A percentile compares a stretch with the other conserved stretches of the same genome.
phyloP scores from a whole-genome alignment of 140 eudicot species.

The Oenanthe javanica region DNA sequence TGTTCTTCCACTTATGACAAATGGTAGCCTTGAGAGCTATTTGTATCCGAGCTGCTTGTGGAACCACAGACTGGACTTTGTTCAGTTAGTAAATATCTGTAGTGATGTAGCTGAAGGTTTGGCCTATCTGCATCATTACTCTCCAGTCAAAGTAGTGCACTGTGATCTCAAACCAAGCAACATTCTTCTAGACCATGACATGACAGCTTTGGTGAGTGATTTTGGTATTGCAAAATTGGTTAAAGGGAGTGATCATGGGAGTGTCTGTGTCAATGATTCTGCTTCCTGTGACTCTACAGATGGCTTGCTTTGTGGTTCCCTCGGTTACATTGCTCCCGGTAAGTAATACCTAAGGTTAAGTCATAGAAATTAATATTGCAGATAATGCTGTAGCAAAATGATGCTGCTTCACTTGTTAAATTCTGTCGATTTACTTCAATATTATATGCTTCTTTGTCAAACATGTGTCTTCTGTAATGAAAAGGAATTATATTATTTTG shows the following conservation, averaged over 20 bases:
- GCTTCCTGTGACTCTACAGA: constrained; percentile 49
- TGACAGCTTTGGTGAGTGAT: constrained; percentile 77
- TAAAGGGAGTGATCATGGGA: constrained; percentile 33
- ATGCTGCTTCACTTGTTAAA: background rate
- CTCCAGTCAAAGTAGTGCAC: constrained; percentile 75
- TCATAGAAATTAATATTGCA: background rate
- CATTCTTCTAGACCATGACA: constrained; percentile 71
- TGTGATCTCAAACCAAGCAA: constrained; percentile 92
- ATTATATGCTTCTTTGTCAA: background rate
- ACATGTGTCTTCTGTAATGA: background rate
- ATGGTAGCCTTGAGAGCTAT: constrained; percentile 82
- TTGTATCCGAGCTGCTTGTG: constrained; percentile 44
- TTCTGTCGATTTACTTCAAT: background rate
- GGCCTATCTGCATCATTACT: constrained; percentile 68
- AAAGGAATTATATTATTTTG: background rate
- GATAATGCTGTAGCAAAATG: background rate
- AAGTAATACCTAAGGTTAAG: background rate
- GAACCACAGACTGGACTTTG: constrained; percentile 38
- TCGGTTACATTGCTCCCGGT: constrained; percentile 94
- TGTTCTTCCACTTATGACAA: constrained; percentile 70
- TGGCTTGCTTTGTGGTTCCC: constrained; percentile 70
- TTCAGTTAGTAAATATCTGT: constrained; percentile 53
- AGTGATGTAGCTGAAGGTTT: constrained; percentile 83
- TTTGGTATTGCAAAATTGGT: constrained; percentile 73
- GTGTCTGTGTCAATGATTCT: constrained; percentile 19